Evolutionary conservation across 2,329 filamentous ascomycete species (phyloP), one percentile per base, ranked within the genome.

Genomic region (Biscogniauxia marginata): DNA sequence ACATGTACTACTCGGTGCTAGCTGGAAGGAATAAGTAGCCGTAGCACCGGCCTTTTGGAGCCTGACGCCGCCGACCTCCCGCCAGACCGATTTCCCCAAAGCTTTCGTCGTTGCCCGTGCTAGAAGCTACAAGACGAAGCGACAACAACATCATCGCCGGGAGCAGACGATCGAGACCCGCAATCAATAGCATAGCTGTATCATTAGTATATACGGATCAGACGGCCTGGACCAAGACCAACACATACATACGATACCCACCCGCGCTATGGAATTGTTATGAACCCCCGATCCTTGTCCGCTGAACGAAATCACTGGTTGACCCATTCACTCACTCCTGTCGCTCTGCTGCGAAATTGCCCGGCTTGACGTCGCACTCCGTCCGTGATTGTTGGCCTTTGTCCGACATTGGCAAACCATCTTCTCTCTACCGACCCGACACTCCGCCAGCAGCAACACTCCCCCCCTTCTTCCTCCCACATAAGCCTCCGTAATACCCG

Each of bases 351-450:
- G 54, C 56, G 49, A 61, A 61, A 19, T 53, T 48, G 50, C 46
- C 53, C 52, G 13, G 50, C 56, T 54, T 61, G 55, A 65, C 60
- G 62, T 65, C 63, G 62, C 60, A 65, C 59, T 55, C 52, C 55
- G 60, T 57, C 59, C 54, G 57, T 59, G 56, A 58, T 63, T 59
- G 55, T 61, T 51, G n/a, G 56, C 62, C 51, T 58, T 61, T 61
- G 61, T 64, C 62, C 55, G 49, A 64, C 62, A 49, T 39, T 58
- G 54, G 58, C 60, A 61, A 58, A 60, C 55, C 53, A 52, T 54
- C 53, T 45, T 57, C 49, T 54, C 44, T 55, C 39, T 49, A 34
- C 47, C 54, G n/a, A 24, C 49, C 11, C 19, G 53, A 23, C 18
- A 49, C 39, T 55, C 53, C 50, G 46, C 39, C 8, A 22, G 45